Base-by-base conservation (phyloP, 2,329 filamentous ascomycete genomes). In the Diaporthe australafricana region DNA sequence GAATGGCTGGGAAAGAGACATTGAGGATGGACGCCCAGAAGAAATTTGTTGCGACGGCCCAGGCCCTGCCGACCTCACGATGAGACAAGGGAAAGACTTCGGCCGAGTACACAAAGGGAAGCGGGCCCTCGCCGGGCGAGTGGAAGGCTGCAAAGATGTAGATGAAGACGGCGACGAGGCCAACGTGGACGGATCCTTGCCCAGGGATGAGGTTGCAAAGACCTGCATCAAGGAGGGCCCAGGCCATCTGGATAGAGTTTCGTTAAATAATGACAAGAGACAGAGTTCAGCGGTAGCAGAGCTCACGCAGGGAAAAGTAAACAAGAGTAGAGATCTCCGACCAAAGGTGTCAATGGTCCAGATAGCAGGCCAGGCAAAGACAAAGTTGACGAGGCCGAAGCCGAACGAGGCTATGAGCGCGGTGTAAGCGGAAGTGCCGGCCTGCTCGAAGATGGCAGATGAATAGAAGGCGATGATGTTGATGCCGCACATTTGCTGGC, bases 61-160 rank as follows among this genome's bases (percentile, higher is more conserved):
- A 92, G 0, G 87, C 87, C 91, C 94, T 94, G 71, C 92, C 92
- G 32, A 93, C 86, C 77, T 93, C 92, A 76, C 92, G 87, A 78
- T 93, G 91, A 0, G 90, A 91, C 1, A 93, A 86, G 0, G 92
- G 91, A 78, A 92, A 93, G 1, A 93, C 89, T 79, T 94, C 92
- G 60, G 91, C 91, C 3, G 86, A 88, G 81, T 93, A 93, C 38
- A 89, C 89, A 78, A 91, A 93, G 0, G 91, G 91, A 14, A 93
- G 91, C 12, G 89, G 89, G 0, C 90, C 92, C 81, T 93, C 91
- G 2, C 87, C 78, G 9, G 78, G 78, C 3, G 78, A 80, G 72
- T 80, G 79, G 62, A 77, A 78, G 27, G 76, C 76, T 22, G 74
- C 72, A 45, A 80, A 80, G 53, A 80, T 68, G 75, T 77, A 80